A percentile compares a stretch with the other conserved stretches of the same genome.
Evolutionary conservation across 768 basidiomycete genomes (phyloP).

Genomic region (Serendipita vermifera): DNA sequence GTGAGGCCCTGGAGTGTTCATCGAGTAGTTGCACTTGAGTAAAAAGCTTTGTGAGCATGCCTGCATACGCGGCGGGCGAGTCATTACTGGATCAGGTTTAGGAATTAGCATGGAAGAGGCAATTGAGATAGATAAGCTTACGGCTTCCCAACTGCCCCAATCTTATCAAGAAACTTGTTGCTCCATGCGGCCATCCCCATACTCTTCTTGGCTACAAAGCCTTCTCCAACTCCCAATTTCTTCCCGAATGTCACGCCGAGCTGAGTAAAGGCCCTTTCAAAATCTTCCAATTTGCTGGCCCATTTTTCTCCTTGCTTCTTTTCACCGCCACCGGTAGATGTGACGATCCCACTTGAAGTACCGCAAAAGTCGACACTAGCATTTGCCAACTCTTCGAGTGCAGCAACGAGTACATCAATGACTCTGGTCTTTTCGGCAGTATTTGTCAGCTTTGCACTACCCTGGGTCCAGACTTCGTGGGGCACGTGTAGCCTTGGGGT

Average conservation of each 20-base stretch:
- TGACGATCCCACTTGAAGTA: constrained; percentile 55
- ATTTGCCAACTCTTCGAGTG: constrained; percentile 63
- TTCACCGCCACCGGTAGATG: constrained; percentile 44
- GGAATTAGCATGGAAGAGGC: background rate
- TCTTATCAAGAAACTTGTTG: constrained; percentile 64
- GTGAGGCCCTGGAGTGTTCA: constrained; percentile 67
- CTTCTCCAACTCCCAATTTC: constrained; percentile 81
- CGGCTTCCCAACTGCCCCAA: constrained; percentile 77
- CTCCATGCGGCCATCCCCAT: constrained; percentile 55
- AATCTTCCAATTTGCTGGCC: constrained; percentile 67
- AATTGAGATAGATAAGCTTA: constrained; percentile 26
- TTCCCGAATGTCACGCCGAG: constrained; percentile 73
- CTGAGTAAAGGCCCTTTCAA: constrained; percentile 62
- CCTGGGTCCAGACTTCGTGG: constrained; percentile 72
- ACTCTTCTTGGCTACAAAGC: constrained; percentile 70
- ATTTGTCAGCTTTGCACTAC: constrained; percentile 72
- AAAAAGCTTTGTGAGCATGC: constrained; percentile 63
- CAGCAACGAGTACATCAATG: constrained; percentile 62
- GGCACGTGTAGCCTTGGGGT: constrained; percentile 79
- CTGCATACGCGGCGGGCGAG: constrained; percentile 74
- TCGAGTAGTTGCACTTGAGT: constrained; percentile 66
- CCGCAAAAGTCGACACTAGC: constrained; percentile 64
- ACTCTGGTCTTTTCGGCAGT: constrained; percentile 76
- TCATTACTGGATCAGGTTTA: constrained; percentile 47
- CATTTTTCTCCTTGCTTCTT: constrained; percentile 69